Conservation (phyloP, 805 yeast genomes). For the Danielozyma ontarioensis region DNA sequence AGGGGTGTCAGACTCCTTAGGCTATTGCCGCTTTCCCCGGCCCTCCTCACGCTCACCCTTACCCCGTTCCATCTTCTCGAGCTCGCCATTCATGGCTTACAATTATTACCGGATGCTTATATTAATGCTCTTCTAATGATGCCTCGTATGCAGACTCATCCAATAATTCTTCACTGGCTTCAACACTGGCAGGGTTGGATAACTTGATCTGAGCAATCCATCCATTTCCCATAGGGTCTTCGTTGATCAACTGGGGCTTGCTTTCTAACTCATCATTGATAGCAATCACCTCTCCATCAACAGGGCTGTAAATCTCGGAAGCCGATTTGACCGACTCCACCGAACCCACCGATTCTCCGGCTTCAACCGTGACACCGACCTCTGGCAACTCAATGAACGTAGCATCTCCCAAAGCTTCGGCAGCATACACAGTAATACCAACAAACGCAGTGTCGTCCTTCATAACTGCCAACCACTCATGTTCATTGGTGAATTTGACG, state of each 20-base stretch:
- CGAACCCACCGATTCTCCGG: conserved; percentile 84
- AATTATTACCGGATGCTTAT: no score
- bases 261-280: conserved; percentile 63
- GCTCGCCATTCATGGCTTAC: no score
- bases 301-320: conserved; percentile 87
- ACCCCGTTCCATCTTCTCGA: no score
- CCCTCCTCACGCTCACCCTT: no score
- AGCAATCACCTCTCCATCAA: conserved; percentile 68
- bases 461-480: conserved; percentile 91
- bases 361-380: conserved; percentile 51
- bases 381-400: conserved; percentile 90
- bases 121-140: conserved; percentile 45
- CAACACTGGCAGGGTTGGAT: conserved; percentile 30
- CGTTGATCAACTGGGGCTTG: conserved; percentile 73
- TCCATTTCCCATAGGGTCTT: conserved; percentile 90
- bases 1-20: background rate
- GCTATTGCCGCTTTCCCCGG: background rate
- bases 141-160: conserved; percentile 51
- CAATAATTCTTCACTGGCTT: conserved; percentile 41
- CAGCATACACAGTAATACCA: conserved; percentile 92
- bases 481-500: conserved; percentile 77
- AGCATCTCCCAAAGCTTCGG: conserved; percentile 95
- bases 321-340: conserved; percentile 95
- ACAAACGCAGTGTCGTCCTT: conserved; percentile 77
- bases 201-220: conserved; percentile 83